Base-by-base conservation (phyloP, 202 grass and related monocot species). In the Bolboschoenoplectus hybrid region DNA sequence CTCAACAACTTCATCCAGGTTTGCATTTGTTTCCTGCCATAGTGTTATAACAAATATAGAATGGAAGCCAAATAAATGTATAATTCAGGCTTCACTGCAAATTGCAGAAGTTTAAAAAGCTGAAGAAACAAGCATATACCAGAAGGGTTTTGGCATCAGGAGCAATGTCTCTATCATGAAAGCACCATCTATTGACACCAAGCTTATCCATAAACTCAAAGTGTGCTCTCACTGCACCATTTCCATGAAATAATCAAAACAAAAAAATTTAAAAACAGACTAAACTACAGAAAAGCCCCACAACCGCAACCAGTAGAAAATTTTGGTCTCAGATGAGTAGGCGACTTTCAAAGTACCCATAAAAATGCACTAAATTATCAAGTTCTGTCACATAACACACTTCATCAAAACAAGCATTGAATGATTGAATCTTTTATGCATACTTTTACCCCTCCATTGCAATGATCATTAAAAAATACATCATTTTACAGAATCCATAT, bases 181-280 rank as follows among this genome's bases (percentile, higher is more conserved):
- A 98, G 85, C 93, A 98, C 97, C 97, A 98, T 84, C 68, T 96
- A 81, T 94, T 87, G 85, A 98, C 93, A 87, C 93, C 97, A 87
- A 98, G 90, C 81, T 98, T 96, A 85, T 96, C 76, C 89, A 98
- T 94, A 83, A 98, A 98, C 81, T 98, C 97, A 9, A 96, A 96
- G 56, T 94, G 97, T 66, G 91, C 97, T 88, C 85, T 95, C 93
- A 98, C 93, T 98, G 86, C 45, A 85, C 57, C 36, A 50, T 80
- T 77, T 81, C 7, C 53, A 71, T 9, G 44, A 60, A 81, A 56
- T 55, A 88, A 19, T 75, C 10, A 69, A 8, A 78, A 46, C 6
- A 63, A 66, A 60, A 5, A 43, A 72, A 9, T 6, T 9, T 2
- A 71, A 69, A 50, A 7, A 40, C 16, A 62, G 35, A 61, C 7